These are phyloP conservation scores for Pneumocystis sp. DNA, from an alignment of 1,139 yeast genomes.

Conservation along the genomic window DNA sequence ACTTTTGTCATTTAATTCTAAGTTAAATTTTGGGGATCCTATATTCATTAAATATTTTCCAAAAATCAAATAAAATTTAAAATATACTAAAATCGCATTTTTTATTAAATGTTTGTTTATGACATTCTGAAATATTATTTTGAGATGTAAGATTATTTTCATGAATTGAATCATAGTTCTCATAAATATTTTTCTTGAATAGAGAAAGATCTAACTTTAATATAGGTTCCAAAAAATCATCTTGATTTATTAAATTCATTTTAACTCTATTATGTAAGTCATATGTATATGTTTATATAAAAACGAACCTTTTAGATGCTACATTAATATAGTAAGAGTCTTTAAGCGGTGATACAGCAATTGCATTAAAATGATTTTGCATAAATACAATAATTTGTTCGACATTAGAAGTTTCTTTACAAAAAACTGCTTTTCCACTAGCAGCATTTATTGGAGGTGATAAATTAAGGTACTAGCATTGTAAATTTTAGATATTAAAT, in stretches of 20 bases:
- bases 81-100: not conserved
- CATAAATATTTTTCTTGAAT: not conserved
- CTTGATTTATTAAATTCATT: not conserved
- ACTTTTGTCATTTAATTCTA: not conserved
- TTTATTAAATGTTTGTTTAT: not conserved
- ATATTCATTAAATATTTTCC: not conserved
- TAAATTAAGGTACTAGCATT: not conserved
- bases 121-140: not conserved
- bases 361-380: not conserved
- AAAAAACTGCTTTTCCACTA: slow-evolving; percentile 2
- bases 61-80: not conserved
- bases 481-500: not conserved
- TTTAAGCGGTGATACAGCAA: slow-evolving; percentile 6
- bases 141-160: not conserved
- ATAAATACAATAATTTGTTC: slow-evolving; percentile 1
- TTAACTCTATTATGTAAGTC: not conserved
- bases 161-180: not conserved
- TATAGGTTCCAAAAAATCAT: not conserved
- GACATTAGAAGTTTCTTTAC: not conserved
- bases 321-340: not conserved
- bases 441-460: slow-evolving; percentile 4
- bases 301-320: not conserved
- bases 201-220: not conserved
- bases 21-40: not conserved
- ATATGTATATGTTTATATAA: not conserved